Base-by-base conservation (phyloP, 2,329 filamentous ascomycete genomes). In the Calonectria hongkongensis region DNA sequence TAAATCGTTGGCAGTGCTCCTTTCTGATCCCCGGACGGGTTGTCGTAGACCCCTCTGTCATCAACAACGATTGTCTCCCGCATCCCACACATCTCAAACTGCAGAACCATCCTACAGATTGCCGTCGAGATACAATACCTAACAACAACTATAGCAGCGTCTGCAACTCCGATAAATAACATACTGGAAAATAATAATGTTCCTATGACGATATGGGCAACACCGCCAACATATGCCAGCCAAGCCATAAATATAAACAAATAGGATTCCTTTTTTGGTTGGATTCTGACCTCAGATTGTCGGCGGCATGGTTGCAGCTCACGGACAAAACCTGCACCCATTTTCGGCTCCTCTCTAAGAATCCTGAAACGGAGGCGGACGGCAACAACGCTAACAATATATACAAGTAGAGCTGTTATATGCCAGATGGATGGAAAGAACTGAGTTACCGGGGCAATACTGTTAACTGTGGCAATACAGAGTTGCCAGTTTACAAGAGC, bases 401-500 rank as follows among this genome's bases (percentile, higher is more conserved):
- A 48, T 8, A 48, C 45, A 48, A 48, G 18, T 5, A 48, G 4
- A 27, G 45, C 45, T 4, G 45, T 48, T 48, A 48, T 21, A 48
- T 48, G 45, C 45, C 45, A 48, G 45, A 48, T 10, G 45, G 45
- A 13, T 21, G 45, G 45, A 21, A 48, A 18, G n/a, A 48, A 48
- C 18, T 48, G 45, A 21, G 45, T 48, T 27, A 8, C n/a, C 21
- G 45, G 45, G 21, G 45, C 45, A 48, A 48, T 48, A 21, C 45
- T 48, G 45, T 27, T 48, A 16, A 48, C 45, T 27, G 45, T 48
- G 16, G 45, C 45, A 48, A 48, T 48, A 16, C 45, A 48, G n/a
- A 48, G 45, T 18, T 48, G 45, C 45, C 45, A 48, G 45, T 48
- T 48, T n/a, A 18, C 45, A 15, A 48, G 45, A 48, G 45, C 45